Base-by-base conservation (phyloP, 139 green algal genomes). In the Cymbomonas tetramitiformis region DNA sequence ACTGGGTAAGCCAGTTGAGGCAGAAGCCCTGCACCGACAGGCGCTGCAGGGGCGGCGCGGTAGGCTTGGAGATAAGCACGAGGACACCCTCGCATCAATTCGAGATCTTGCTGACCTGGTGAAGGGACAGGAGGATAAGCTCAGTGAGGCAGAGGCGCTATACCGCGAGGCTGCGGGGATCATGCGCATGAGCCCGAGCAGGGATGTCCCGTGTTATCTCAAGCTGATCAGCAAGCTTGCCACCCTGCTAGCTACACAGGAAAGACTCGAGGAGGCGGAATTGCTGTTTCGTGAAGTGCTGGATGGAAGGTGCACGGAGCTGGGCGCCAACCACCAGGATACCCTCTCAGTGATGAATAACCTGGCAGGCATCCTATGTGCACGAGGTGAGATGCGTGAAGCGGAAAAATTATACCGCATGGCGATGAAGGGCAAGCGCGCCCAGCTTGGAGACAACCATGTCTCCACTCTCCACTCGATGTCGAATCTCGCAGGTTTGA, bases 401-500 rank as follows among this genome's bases (percentile, higher is more conserved):
- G 58, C 58, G 6, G 7, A 30, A 21, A 26, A 47, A 47, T 19
- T 33, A 9, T 65, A 65, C 58, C 4, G 33, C 31, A 30, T 33
- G 5, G 32, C 46, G 6, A 38, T 65, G 24, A 32, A 24, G 2
- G 36, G 57, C 21, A 33, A 57, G 33, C 46, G 58, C 15, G 10
- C 10, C 4, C 34, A 31, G 18, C 58, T 65, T n/a, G 58, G 58
- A 9, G 4, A 23, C 7, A 23, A 65, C 15, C 58, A 65, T 47
- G 46, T 47, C 19, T 46, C 57, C 58, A 24, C 58, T 4, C 46
- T 47, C 29, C 39, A 43, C 21, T 58, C 39, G 24, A 23, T 58
- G 7, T 51, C 48, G 31, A 65, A 65, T 24, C 32, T 65, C 10
- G 58, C 58, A n/a, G 46, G 36, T n/a, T 31, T 65, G 26, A 51